Evolutionary conservation across 1,139 yeast species (phyloP).

Genomic region (Taphrina communis): DNA sequence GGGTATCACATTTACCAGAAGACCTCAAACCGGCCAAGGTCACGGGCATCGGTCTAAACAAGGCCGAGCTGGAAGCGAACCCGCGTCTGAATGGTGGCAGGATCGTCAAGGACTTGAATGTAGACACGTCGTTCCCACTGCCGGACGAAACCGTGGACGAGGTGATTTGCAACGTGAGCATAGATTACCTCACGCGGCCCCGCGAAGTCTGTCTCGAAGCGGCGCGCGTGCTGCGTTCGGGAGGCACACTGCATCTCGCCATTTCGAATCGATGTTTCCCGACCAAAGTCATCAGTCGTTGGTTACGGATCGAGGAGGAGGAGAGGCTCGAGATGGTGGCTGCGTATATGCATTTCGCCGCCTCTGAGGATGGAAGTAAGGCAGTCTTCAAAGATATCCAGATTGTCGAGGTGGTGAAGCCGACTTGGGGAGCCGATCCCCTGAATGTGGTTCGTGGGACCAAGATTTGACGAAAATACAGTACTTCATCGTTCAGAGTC

Average conservation of each 20-base stretch:
- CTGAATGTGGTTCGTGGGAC: slow-evolving; percentile 35
- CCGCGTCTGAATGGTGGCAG: slow-evolving; percentile 14
- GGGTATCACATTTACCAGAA: slow-evolving; percentile 38
- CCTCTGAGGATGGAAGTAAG: slow-evolving; percentile 14
- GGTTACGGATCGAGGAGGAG: slow-evolving; percentile 30
- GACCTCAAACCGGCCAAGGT: slow-evolving; percentile 9
- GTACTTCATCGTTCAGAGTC: too few species aligned
- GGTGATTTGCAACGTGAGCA: slow-evolving; percentile 38
- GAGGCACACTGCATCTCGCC: slow-evolving; percentile 39
- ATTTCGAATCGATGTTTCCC: slow-evolving; percentile 41
- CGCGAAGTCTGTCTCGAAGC: slow-evolving; percentile 34
- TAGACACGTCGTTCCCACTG: slow-evolving; percentile 11
- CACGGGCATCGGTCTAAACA: slow-evolving; percentile 33
- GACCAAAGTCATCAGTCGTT: slow-evolving; percentile 33
- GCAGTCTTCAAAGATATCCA: slow-evolving; percentile 28
- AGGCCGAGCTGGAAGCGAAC: slow-evolving; percentile 31
- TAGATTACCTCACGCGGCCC: slow-evolving; percentile 35
- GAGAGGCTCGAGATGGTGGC: slow-evolving; percentile 40
- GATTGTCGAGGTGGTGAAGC: slow-evolving; percentile 30
- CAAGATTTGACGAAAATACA: slow-evolving; percentile 1
- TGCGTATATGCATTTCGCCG: slow-evolving; percentile 36
- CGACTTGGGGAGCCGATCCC: slow-evolving; percentile 27
- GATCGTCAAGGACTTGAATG: slow-evolving; percentile 32
- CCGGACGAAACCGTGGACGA: slow-evolving; percentile 21
- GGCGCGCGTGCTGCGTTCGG: slow-evolving; percentile 27